phyloP scores from a whole-genome alignment of 31 red algal species.

The Endocladia muricata region DNA sequence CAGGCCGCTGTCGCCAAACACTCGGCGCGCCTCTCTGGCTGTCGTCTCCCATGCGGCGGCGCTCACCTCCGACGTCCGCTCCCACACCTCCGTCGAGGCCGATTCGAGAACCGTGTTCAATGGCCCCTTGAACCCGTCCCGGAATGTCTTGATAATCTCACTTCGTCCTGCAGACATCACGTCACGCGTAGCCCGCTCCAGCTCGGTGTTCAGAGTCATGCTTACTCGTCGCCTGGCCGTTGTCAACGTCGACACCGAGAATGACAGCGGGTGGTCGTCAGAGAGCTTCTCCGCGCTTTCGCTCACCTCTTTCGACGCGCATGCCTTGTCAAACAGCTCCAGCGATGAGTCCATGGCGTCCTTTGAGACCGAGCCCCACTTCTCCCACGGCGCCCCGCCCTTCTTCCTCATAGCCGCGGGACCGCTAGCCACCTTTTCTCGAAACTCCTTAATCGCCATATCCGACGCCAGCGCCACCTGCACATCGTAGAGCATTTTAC shows the following conservation, averaged over 20 bases:
- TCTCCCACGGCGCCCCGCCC: slow-evolving; percentile 34
- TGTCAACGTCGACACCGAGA: background rate
- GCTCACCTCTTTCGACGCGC: background rate
- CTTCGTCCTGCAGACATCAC: slow-evolving; percentile 16
- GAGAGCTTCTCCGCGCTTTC: background rate
- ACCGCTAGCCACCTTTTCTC: slow-evolving; percentile 5
- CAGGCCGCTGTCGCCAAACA: slow-evolving; percentile 46
- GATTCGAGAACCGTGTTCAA: slow-evolving; percentile 48
- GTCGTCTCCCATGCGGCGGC: slow-evolving; percentile 51
- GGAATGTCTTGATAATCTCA: slow-evolving; percentile 36
- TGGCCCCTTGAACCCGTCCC: slow-evolving; percentile 46
- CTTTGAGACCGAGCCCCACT: slow-evolving; percentile 30
- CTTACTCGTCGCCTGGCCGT: slow-evolving; percentile 24
- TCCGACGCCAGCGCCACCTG: slow-evolving; percentile 42
- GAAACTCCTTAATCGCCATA: slow-evolving; percentile 23
- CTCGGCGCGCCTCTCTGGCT: slow-evolving; percentile 24
- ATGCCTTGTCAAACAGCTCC: slow-evolving; percentile 48
- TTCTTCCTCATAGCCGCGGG: background rate
- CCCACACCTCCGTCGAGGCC: slow-evolving; percentile 52
- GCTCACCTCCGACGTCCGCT: slow-evolving; percentile 45
- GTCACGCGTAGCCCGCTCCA: slow-evolving; percentile 32
- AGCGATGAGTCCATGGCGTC: slow-evolving; percentile 15
- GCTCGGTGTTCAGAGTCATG: slow-evolving; percentile 22
- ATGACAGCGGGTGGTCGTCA: slow-evolving; percentile 34
- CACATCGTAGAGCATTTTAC: slow-evolving; percentile 53